A percentile compares a stretch with the other conserved stretches of the same genome.
Evolutionary conservation across 2,329 filamentous ascomycete genomes (phyloP).

Genomic region (Ascochyta fabae): DNA sequence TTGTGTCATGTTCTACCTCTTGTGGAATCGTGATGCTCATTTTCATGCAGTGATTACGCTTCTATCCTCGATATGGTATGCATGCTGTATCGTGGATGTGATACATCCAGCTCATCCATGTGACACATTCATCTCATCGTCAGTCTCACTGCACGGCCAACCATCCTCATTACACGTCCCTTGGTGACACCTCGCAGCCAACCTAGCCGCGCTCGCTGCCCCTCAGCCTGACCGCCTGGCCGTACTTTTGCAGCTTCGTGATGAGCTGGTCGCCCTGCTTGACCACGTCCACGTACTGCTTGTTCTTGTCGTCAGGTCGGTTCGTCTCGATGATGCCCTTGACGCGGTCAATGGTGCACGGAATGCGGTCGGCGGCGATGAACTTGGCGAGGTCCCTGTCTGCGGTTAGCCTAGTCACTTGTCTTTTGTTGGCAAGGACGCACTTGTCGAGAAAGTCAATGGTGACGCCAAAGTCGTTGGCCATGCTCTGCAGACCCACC

Average conservation of each 20-base stretch:
- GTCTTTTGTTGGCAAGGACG: slow-evolving; percentile 14
- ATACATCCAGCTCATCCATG: background rate
- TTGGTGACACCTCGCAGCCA: background rate
- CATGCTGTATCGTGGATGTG: background rate
- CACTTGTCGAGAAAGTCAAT: slow-evolving; percentile 96
- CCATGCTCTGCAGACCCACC: slow-evolving; percentile 97
- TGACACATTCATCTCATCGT: background rate
- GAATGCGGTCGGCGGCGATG: slow-evolving; percentile 91
- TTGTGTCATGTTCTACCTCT: too few species aligned
- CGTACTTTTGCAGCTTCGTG: slow-evolving; percentile 99
- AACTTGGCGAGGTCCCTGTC: slow-evolving; percentile 90
- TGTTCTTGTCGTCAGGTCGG: slow-evolving; percentile 98
- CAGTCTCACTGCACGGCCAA: slow-evolving; percentile 21
- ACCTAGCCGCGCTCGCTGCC: slow-evolving; percentile 85
- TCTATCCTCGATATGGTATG: too few species aligned
- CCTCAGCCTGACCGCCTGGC: slow-evolving; percentile 90
- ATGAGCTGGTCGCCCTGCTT: slow-evolving; percentile 98
- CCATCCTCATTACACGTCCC: slow-evolving; percentile 34
- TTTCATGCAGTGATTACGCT: too few species aligned
- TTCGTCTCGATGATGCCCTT: slow-evolving; percentile 98
- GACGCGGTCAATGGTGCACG: slow-evolving; percentile 97
- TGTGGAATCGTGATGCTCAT: too few species aligned
- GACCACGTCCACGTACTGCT: slow-evolving; percentile 97
- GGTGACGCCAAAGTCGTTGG: slow-evolving; percentile 92
- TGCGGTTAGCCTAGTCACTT: slow-evolving; percentile 20